A percentile compares a stretch with the other conserved stretches of the same genome.
Conservation (phyloP, 805 yeast species). For the Metschnikowia picachoensis region DNA sequence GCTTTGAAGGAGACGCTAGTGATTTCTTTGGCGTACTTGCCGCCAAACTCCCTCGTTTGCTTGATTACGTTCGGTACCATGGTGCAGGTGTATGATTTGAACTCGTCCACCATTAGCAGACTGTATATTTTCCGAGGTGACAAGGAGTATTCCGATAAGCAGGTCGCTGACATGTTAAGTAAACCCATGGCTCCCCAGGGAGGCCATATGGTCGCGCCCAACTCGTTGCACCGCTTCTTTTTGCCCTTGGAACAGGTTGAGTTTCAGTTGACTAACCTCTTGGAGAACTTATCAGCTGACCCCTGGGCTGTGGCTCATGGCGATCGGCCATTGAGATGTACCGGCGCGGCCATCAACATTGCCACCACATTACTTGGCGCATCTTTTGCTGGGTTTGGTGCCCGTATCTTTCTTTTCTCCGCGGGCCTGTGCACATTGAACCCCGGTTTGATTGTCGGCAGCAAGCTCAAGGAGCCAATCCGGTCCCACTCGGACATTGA, state of each 20-base stretch:
- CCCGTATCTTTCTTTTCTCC: constrained; percentile 83
- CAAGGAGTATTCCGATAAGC: constrained; percentile 74
- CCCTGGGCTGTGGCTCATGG: constrained; percentile 88
- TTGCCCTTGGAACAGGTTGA: constrained; percentile 76
- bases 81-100: constrained; percentile 83
- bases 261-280: constrained; percentile 71
- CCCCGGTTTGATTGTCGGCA: constrained; percentile 92
- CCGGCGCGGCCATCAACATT: constrained; percentile 87
- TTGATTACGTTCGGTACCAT: constrained; percentile 86
- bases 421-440: constrained; percentile 94
- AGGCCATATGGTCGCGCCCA: constrained; percentile 25
- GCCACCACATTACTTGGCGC: constrained; percentile 81
- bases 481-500: constrained; percentile 97
- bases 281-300: constrained; percentile 74
- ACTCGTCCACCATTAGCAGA: constrained; percentile 61
- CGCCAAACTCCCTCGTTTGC: constrained; percentile 87
- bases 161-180: constrained; percentile 51
- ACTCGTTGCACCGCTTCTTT: constrained; percentile 56
- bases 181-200: constrained; percentile 27
- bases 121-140: constrained; percentile 85
- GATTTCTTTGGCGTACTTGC: constrained; percentile 71
- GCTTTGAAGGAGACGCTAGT: constrained; percentile 79
- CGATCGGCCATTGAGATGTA: constrained; percentile 82
- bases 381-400: constrained; percentile 79
- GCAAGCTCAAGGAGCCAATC: constrained; percentile 89